Evolutionary conservation across 2,329 filamentous ascomycete species (phyloP).

Genomic region (Venturiaceae sp.): DNA sequence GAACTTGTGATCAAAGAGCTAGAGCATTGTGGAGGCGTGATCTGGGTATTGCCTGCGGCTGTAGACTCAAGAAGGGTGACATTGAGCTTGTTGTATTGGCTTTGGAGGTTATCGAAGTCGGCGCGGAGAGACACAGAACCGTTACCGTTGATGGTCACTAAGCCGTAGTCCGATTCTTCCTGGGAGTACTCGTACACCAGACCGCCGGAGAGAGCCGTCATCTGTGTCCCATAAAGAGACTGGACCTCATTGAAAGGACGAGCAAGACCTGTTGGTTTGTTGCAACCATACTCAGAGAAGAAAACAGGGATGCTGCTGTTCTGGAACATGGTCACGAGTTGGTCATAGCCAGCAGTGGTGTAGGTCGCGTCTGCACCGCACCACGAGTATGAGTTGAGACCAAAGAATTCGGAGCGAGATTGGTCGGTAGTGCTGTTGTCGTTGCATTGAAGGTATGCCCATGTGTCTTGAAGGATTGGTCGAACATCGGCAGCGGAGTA

Average conservation of each 20-base stretch:
- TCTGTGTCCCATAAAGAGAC: constrained; percentile 60
- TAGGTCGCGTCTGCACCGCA: constrained; percentile 61
- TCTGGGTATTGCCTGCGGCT: constrained; percentile 45
- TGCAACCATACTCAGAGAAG: constrained; percentile 78
- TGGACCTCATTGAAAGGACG: constrained; percentile 68
- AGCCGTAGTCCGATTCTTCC: constrained; percentile 51
- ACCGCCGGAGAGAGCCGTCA: constrained; percentile 66
- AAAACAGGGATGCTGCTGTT: constrained; percentile 39
- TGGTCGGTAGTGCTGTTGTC: constrained; percentile 35
- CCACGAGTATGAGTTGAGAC: constrained; percentile 66
- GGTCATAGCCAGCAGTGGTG: constrained; percentile 51
- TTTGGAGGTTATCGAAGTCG: constrained; percentile 58
- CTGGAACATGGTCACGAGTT: constrained; percentile 53
- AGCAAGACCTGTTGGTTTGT: constrained; percentile 46
- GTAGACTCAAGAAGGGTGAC: constrained; percentile 55
- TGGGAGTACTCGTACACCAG: constrained; percentile 75
- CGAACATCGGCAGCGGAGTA: constrained; percentile 70
- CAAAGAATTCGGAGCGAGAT: constrained; percentile 64
- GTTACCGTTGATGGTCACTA: constrained; percentile 35
- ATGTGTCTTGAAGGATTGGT: constrained; percentile 61
- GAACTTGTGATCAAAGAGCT: constrained; percentile 53
- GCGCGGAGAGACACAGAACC: constrained; percentile 29
- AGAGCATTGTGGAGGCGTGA: constrained; percentile 55
- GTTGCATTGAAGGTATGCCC: constrained; percentile 63
- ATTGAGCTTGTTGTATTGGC: constrained; percentile 67